Base-by-base conservation (phyloP, 1,284 basidiomycete species). In the Gomphus bonarii region DNA sequence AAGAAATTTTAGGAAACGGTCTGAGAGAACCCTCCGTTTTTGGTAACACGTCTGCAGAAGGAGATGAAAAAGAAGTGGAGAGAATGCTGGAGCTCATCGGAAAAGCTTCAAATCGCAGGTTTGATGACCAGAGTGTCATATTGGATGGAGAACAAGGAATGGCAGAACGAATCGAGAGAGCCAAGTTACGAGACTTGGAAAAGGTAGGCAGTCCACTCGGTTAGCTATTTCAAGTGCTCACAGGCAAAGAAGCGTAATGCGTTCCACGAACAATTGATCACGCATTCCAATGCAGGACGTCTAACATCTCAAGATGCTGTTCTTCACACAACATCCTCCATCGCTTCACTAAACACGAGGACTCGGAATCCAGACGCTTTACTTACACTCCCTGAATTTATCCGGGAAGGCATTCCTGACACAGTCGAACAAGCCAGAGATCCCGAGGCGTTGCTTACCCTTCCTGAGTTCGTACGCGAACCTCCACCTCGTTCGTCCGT, bases 231-330 rank as follows among this genome's bases (percentile, higher is more conserved):
- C 16, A 20, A 50, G 10, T 44, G 52, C 14, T 43, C 42, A 22
- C 12, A 42, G 4, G 3, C n/a, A n/a, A 31, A 11, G 18, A 28
- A 89, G 85, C 78, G 80, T 50, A 77, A 81, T 33, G 80, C 78
- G 16, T 89, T 90, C 64, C 82, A 89, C 2, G 81, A 84, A 58
- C 80, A 82, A 55, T 75, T 91, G 2, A 72, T 80, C 14, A 72
- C 75, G 38, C 86, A 89, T 65, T 85, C 88, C 0, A 73, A 75
- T 58, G 76, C 80, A 2, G 79, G 88, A 16, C 76, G 88, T 53
- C 71, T 90, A 42, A 82, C 84, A 59, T 75, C 76, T 9, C 88
- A 91, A 68, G 88, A 91, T 63, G 87, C 88, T 10, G 68, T 74
- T 50, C 65, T 80, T 61, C 54, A 59, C 22, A 48, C 28, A 50